Base-by-base conservation (phyloP, 1,139 yeast species). In the Debaryomyces singareniensis region DNA sequence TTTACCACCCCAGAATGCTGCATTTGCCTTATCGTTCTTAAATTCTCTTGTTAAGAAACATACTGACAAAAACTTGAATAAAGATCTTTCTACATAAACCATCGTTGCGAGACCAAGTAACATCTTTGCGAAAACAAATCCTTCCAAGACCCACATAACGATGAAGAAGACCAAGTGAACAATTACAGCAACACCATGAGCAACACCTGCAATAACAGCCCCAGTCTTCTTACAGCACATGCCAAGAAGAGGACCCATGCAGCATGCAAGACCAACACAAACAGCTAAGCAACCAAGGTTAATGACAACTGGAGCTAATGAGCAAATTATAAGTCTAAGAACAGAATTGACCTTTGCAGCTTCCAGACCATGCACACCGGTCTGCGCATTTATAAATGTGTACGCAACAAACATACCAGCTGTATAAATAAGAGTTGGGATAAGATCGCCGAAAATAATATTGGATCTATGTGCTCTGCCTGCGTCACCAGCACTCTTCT, bases 1-100 rank as follows among this genome's bases (percentile, higher is more conserved):
- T 63, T 89, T 89, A 73, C 99, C 99, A 39, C 95, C 83, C 99
- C 99, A 91, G 91, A 94, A 91, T 16, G 98, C 97, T 48, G 95
- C 81, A 67, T 91, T 91, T 26, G 98, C 74, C 56, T 83, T 89
- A 61, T 93, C 98, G 50, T 86, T 89, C 78, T 89, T 91, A 71
- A 87, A 89, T 66, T 91, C 99, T 70, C 99, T 81, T 31, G 98
- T 89, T 56, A 91, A 73, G 63, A 79, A 66, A 44, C 75, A 61
- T 34, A 82, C 65, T 13, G 96, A 84, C 70, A 91, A 68, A 49
- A 84, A 59, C 70, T 91, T 87, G 75, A 91, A 84, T 44, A 91
- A 61, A 34, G 82, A 63, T 68, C 98, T 80, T 71, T 93, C 95
- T 49, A 84, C 67, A 62, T 89, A 84, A 43, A 89, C 71, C 75